Evolutionary conservation across 2,329 filamentous ascomycete genomes (phyloP), one percentile per base, ranked within the genome.

Genomic region (Ophiostoma ulmi): DNA sequence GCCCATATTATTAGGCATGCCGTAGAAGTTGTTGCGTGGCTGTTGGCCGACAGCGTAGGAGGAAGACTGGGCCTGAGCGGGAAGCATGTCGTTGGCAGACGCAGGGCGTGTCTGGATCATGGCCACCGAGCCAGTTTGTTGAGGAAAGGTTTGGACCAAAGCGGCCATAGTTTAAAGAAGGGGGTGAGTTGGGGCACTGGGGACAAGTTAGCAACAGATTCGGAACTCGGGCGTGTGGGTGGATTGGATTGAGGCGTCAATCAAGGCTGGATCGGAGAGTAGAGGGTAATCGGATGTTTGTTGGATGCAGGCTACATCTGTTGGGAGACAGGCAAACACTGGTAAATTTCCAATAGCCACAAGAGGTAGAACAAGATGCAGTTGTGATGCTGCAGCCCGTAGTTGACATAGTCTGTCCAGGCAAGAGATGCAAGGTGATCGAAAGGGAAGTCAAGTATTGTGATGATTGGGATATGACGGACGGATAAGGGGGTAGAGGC

Each of bases 131-230:
- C 85, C 85, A 77, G 89, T 88, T 81, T 92, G 90, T 82, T 92
- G 90, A 77, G 91, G 87, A 78, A 91, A 91, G 73, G 90, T 88
- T 82, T 94, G 92, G 78, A 94, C 90, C 84, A 94, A 85, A 80
- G 91, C 91, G 84, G 91, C 91, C 92, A 95, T 94, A 80, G 79
- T 90, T 22, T 39, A 31, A 65, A 6, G 63, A 10, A n/a, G 11
- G 31, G 3, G 26, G 3, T 14, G 63, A 65, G 63, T 36, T 39
- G n/a, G 20, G 5, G 63, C 35, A 65, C 63, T 65, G 63, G 6
- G 38, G 44, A 39, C 11, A 22, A 22, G 63, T 65, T 22, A 65
- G 63, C 11, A 41, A 4, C 6, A 13, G 8, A 36, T 65, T 65
- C 35, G 14, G 22, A n/a, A 35, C 35, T 14, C 11, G 13, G 14